Evolutionary conservation across 164 flowering plant species (phyloP).

Genomic region (Vitis rupestris): DNA sequence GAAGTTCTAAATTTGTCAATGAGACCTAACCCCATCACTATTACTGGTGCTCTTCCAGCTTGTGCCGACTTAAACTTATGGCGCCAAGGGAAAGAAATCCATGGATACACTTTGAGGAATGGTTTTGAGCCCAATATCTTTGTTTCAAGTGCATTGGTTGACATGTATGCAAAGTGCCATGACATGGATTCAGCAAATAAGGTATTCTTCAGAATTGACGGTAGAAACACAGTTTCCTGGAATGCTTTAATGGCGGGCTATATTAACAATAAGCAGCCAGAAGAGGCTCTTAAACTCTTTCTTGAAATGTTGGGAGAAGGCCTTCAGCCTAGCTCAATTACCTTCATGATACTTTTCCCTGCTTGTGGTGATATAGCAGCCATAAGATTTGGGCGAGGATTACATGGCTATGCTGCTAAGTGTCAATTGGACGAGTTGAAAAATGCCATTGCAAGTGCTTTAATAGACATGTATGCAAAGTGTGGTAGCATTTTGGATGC

Average conservation of each 20-base stretch:
- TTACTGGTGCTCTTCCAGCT: constrained; percentile 48
- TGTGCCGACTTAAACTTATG: constrained; percentile 31
- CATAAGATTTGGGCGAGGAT: constrained; percentile 32
- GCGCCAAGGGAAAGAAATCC: constrained; percentile 43
- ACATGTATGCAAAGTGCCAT: constrained; percentile 46
- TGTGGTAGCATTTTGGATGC: constrained; percentile 29
- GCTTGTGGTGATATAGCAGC: constrained; percentile 32
- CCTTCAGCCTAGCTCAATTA: constrained; percentile 30
- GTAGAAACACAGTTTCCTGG: constrained; percentile 42
- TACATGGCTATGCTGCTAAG: constrained; percentile 35
- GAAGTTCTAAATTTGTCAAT: constrained; percentile 3
- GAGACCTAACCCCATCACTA: constrained; percentile 32
- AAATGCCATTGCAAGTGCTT: constrained; percentile 27
- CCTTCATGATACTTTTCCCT: constrained; percentile 39
- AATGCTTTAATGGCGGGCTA: constrained; percentile 44
- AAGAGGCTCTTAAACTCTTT: constrained; percentile 26
- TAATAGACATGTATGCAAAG: constrained; percentile 28
- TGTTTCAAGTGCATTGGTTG: constrained; percentile 40
- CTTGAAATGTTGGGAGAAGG: constrained; percentile 35
- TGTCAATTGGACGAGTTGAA: constrained; percentile 16
- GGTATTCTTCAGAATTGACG: constrained; percentile 31
- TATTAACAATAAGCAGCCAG: constrained; percentile 28
- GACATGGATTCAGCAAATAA: constrained; percentile 36
- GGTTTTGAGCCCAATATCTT: constrained; percentile 27
- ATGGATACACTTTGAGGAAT: constrained; percentile 36